phyloP scores from a whole-genome alignment of 1,284 basidiomycete species.

The Phaffia rhodozyma region DNA sequence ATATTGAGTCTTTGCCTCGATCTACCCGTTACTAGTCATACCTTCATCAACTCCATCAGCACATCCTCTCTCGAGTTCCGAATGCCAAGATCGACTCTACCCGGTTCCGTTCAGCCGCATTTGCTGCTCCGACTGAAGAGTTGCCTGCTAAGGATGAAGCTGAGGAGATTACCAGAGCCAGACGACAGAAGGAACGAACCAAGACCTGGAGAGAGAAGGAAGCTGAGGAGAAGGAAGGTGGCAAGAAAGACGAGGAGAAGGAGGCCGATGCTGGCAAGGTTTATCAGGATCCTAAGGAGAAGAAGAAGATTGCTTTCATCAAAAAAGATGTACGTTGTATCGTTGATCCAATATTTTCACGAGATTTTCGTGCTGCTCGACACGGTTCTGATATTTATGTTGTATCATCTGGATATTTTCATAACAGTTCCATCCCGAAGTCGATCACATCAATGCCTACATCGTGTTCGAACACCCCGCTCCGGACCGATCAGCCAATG shows the following conservation, averaged over 20 bases:
- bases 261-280: slow-evolving; percentile 31
- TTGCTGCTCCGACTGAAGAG: slow-evolving; percentile 61
- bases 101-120: slow-evolving; percentile 82
- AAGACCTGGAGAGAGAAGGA: slow-evolving; percentile 50
- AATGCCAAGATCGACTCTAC: slow-evolving; percentile 74
- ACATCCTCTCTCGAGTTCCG: slow-evolving; percentile 51
- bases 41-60: slow-evolving; percentile 54
- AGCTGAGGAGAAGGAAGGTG: slow-evolving; percentile 42
- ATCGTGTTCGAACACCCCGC: slow-evolving; percentile 66
- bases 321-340: slow-evolving; percentile 51
- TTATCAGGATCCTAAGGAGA: slow-evolving; percentile 69
- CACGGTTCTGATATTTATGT: background rate
- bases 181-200: slow-evolving; percentile 38
- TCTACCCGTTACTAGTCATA: slow-evolving; percentile 39
- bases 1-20: slow-evolving; percentile 11
- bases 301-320: slow-evolving; percentile 90
- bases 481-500: slow-evolving; percentile 41
- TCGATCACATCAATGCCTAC: slow-evolving; percentile 67
- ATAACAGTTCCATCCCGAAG: slow-evolving; percentile 50
- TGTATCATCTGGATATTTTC: background rate
- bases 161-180: slow-evolving; percentile 30
- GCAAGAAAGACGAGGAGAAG: slow-evolving; percentile 32
- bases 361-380: background rate
- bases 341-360: slow-evolving; percentile 1
- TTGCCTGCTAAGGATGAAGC: slow-evolving; percentile 42